Evolutionary conservation across 2,329 filamentous ascomycete species (phyloP).

Genomic region (Aspergillus aculeatinus): DNA sequence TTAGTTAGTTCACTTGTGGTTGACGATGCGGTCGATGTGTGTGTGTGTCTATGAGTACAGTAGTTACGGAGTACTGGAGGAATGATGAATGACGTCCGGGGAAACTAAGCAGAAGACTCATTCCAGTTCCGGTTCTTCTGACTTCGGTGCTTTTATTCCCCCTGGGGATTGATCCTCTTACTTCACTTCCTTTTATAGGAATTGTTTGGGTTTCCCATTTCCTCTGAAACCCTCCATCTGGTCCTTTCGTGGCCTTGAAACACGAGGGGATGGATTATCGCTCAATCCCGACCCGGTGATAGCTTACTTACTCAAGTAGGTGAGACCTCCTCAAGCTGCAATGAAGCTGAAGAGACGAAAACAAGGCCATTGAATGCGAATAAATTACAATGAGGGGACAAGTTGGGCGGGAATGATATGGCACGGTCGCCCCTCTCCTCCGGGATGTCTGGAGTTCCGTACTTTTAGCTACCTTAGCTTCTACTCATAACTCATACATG

Average conservation of each 20-base stretch:
- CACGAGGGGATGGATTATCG: neutral
- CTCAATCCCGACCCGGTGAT: neutral
- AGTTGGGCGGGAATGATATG: neutral
- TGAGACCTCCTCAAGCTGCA: too few species aligned
- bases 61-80: neutral
- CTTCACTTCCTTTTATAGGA: too few species aligned
- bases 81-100: neutral
- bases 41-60: neutral
- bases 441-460: neutral
- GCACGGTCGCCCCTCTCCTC: neutral
- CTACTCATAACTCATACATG: neutral
- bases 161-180: too few species aligned
- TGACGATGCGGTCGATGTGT: neutral
- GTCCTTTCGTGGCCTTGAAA: too few species aligned
- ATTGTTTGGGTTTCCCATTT: too few species aligned
- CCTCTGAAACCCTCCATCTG: too few species aligned
- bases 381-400: neutral
- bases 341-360: neutral
- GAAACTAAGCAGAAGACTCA: neutral
- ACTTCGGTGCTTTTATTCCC: too few species aligned
- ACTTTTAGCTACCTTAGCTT: neutral
- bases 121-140: neutral
- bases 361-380: neutral
- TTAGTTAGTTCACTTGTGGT: neutral
- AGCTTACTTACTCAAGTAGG: too few species aligned